Evolutionary conservation across 805 yeast species (phyloP).

Genomic region (Suhomyces kilbournensis): DNA sequence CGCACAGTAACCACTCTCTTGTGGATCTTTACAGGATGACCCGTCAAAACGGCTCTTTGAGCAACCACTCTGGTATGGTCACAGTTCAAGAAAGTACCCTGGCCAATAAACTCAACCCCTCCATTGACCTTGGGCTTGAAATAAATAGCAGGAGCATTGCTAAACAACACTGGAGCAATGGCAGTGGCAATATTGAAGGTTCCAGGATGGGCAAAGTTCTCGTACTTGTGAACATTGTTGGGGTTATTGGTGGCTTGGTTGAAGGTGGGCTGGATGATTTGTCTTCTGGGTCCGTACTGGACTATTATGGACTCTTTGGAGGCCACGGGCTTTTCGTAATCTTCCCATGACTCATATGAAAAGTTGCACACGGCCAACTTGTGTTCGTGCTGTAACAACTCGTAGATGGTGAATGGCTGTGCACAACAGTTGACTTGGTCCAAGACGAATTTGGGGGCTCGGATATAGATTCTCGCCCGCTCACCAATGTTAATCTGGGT

Average conservation of each 20-base stretch:
- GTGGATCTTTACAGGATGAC: constrained; percentile 94
- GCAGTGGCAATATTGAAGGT: constrained; percentile 70
- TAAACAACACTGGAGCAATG: constrained; percentile 82
- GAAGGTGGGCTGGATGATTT: constrained; percentile 76
- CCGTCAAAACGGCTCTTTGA: constrained; percentile 85
- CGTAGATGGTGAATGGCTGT: constrained; percentile 63
- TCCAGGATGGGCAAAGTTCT: constrained; percentile 80
- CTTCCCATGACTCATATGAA: constrained; percentile 85
- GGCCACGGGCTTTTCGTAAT: constrained; percentile 78
- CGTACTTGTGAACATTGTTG: constrained; percentile 84
- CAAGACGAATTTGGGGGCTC: constrained; percentile 49
- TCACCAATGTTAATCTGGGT: constrained; percentile 55
- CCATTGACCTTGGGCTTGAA: constrained; percentile 59
- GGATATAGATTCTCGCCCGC: constrained; percentile 55
- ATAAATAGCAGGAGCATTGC: constrained; percentile 80
- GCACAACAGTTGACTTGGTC: constrained; percentile 41
- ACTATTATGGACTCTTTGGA: constrained; percentile 78
- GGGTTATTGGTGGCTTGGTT: constrained; percentile 73
- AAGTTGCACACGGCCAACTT: constrained; percentile 80
- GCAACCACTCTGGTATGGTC: constrained; percentile 84
- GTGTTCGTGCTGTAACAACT: constrained; percentile 81
- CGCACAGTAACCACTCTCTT: constrained; percentile 87
- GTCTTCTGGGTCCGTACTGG: constrained; percentile 92
- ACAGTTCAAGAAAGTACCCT: constrained; percentile 84
- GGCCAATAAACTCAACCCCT: constrained; percentile 70